These are phyloP conservation scores for Corynascus novoguineensis DNA, from an alignment of 495 filamentous ascomycete species.

Conservation along the genomic window DNA sequence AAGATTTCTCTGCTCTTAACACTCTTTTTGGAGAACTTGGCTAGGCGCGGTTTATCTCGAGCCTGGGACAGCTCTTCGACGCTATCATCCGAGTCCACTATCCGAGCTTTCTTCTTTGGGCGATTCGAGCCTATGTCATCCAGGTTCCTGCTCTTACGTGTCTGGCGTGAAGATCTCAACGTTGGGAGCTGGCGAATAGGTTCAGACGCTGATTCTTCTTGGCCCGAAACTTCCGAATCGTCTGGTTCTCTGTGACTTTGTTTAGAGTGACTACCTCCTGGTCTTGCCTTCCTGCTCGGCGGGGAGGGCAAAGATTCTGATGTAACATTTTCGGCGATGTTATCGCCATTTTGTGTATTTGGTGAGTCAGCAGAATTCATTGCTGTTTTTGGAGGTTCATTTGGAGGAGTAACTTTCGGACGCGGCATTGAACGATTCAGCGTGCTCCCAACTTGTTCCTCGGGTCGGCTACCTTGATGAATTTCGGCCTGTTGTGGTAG, in stretches of 20 bases:
- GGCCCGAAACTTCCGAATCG: neutral
- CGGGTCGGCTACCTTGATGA: neutral
- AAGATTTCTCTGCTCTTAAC: slow-evolving; percentile 43
- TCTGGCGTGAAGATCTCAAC: neutral
- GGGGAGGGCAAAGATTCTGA: neutral
- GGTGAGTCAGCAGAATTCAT: too few species aligned
- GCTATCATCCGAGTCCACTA: neutral
- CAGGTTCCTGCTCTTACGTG: neutral
- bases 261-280: neutral
- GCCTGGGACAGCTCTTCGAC: slow-evolving; percentile 20
- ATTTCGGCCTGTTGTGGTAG: neutral
- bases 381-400: neutral
- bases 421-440: neutral
- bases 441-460: too few species aligned
- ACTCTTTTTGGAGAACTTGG: slow-evolving; percentile 34
- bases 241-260: neutral
- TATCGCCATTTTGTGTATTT: neutral
- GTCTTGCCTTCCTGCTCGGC: neutral
- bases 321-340: neutral
- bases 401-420: neutral
- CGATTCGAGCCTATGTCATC: neutral
- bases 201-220: neutral
- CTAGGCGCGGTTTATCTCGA: slow-evolving; percentile 28
- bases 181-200: neutral
- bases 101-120: neutral